Percentiles rank a stretch among this genome's conserved stretches.
phyloP scores from a whole-genome alignment of 1,139 yeast genomes.

The Candida mesenterica region DNA sequence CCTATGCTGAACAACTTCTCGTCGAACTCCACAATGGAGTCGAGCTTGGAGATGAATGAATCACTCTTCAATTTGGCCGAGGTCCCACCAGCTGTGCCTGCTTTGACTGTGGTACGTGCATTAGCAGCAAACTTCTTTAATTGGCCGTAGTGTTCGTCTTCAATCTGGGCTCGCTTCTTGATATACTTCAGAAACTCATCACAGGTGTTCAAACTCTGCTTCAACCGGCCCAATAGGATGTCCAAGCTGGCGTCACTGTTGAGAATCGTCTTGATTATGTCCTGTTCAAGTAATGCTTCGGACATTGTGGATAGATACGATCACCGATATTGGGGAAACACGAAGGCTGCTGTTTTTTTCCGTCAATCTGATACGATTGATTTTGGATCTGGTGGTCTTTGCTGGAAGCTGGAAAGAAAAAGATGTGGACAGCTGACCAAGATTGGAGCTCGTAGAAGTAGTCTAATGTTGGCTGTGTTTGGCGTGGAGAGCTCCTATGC shows the following conservation, averaged over 20 bases:
- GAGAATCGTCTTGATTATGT: constrained; percentile 29
- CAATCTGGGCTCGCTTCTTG: constrained; percentile 74
- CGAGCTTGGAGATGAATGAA: constrained; percentile 65
- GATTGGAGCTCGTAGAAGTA: no score
- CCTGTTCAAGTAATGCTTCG: constrained; percentile 27
- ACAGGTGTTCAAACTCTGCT: constrained; percentile 75
- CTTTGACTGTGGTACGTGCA: constrained; percentile 52
- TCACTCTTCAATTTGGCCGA: constrained; percentile 54
- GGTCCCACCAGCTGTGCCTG: constrained; percentile 16
- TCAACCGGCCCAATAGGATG: constrained; percentile 66
- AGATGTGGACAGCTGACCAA: no score
- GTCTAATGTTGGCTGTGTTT: no score
- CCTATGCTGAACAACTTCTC: constrained; percentile 75
- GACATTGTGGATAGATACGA: constrained; percentile 12
- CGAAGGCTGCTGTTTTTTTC: no score
- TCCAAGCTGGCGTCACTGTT: constrained; percentile 52
- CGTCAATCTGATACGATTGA: no score
- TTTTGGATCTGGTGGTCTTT: no score
- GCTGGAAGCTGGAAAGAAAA: no score
- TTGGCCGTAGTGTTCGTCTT: constrained; percentile 75
- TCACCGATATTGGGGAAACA: no score
- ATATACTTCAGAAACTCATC: constrained; percentile 82
- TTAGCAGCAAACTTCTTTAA: constrained; percentile 63
- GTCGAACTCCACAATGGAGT: constrained; percentile 70
- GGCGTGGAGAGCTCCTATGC: no score